Percentiles rank a stretch among this genome's conserved stretches.
These are phyloP conservation scores for Linderina pennispora DNA, from an alignment of 192 early-diverging fungal species.

Conservation along the genomic window DNA sequence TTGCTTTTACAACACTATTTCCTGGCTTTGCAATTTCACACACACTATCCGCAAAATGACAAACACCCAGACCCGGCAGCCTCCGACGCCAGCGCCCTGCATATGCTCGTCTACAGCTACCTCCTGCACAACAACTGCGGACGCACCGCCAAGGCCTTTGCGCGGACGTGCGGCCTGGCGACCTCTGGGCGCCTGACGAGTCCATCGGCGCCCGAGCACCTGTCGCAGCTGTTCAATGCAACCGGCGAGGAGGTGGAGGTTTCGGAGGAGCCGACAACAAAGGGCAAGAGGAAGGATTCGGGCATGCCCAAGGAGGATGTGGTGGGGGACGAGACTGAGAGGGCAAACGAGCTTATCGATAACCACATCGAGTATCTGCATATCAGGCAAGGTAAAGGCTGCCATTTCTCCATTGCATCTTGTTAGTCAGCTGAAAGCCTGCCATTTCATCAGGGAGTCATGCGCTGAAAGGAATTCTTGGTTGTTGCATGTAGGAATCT, in stretches of 20 bases:
- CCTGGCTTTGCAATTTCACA: not conserved
- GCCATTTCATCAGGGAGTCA: no score
- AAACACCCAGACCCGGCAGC: conserved; percentile 3
- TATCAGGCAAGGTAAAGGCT: conserved; percentile 33
- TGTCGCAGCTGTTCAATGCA: conserved; percentile 9
- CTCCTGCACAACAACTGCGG: conserved; percentile 43
- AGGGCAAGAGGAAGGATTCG: conserved; percentile 10
- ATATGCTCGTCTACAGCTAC: conserved; percentile 39
- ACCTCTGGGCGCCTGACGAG: conserved; percentile 15
- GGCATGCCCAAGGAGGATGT: not conserved
- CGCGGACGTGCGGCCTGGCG: conserved; percentile 26
- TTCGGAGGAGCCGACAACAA: not conserved
- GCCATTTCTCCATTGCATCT: not conserved
- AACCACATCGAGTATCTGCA: conserved; percentile 41
- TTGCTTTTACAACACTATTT: not conserved
- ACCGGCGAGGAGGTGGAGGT: not conserved
- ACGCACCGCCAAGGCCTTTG: conserved; percentile 37
- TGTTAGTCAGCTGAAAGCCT: no score
- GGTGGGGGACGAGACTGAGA: conserved; percentile 8
- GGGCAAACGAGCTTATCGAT: conserved; percentile 31
- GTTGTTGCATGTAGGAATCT: conserved; percentile 17
- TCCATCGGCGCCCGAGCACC: conserved; percentile 9
- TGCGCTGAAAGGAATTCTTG: no score
- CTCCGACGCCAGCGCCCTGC: conserved; percentile 25
- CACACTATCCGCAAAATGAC: not conserved